Conservation (phyloP, 73 alveolate species). For the Paramecium bursaria region DNA sequence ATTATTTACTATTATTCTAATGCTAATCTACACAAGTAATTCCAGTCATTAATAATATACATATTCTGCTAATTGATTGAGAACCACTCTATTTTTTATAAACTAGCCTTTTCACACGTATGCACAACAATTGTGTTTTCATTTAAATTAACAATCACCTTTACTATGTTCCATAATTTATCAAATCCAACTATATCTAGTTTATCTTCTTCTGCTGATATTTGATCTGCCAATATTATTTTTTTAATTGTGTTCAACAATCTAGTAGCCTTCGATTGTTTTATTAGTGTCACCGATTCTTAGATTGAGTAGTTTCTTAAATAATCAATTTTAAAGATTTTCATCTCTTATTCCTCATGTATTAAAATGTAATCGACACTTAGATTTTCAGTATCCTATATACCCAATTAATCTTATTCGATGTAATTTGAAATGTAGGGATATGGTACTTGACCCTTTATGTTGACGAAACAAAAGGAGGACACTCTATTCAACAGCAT, state of each 20-base stretch:
- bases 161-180: conserved; percentile 35
- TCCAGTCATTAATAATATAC: conserved; percentile 44
- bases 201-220: conserved; percentile 8
- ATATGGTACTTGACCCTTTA: background rate
- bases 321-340: conserved; percentile 18
- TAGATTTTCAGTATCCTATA: conserved; percentile 28
- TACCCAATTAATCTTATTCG: conserved; percentile 30
- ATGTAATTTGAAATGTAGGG: background rate
- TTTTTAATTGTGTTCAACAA: conserved; percentile 7
- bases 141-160: background rate
- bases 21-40: conserved; percentile 13
- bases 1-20: background rate
- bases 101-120: conserved; percentile 34
- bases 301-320: conserved; percentile 30
- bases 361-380: conserved; percentile 44
- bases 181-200: conserved; percentile 56
- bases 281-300: conserved; percentile 7
- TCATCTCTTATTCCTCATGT: conserved; percentile 30
- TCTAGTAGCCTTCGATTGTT: background rate
- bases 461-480: conserved; percentile 30
- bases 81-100: conserved; percentile 12
- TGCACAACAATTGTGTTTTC: background rate
- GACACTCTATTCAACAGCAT: conserved; percentile 19
- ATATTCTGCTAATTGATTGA: background rate
- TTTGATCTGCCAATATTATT: conserved; percentile 14